Base-by-base conservation (phyloP, 768 basidiomycete genomes). In the Pleurotus pulmonarius region DNA sequence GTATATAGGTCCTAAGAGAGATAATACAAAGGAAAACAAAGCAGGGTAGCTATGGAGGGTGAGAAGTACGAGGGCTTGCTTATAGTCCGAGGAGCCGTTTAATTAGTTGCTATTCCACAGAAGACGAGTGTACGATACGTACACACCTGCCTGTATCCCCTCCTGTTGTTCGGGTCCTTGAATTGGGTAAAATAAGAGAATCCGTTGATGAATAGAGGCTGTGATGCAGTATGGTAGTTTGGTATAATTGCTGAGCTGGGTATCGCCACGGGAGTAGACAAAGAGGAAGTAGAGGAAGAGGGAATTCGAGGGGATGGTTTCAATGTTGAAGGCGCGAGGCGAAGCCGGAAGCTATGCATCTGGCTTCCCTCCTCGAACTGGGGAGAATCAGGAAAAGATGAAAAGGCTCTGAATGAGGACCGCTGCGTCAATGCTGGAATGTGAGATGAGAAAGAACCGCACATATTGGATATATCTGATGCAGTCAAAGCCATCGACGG, bases 331-430 rank as follows among this genome's bases (percentile, higher is more conserved):
- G 69, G 61, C 51, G 78, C 75, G 63, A 79, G 79, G 49, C 91
- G 83, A 53, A 96, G 82, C 49, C 94, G 86, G 73, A 96, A 96
- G 0, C 91, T 93, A 69, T 96, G 93, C 1, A 80, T 77, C 64
- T 91, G 86, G 0, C 85, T 84, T 5, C 93, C 93, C 66, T 95
- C 87, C 46, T 90, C 86, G 56, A 92, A 92, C 55, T 91, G 85
- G 1, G 85, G 72, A 0, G 93, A 93, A 65, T 98, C 94, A 0
- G 94, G 94, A 64, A 98, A 94, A 1, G 92, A 85, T 5, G 90
- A 91, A 68, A 98, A 98, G 2, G 94, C 91, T 55, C 94, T 97
- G 60, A 48, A 51, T 16, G 45, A 20, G 34, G 20, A 18, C 5
- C 37, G 55, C 55, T 67, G 53, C 60, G 56, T 46, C 25, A 47